These are phyloP conservation scores for Quercus tomentella DNA, from an alignment of 331 rosid species.

Conservation along the genomic window DNA sequence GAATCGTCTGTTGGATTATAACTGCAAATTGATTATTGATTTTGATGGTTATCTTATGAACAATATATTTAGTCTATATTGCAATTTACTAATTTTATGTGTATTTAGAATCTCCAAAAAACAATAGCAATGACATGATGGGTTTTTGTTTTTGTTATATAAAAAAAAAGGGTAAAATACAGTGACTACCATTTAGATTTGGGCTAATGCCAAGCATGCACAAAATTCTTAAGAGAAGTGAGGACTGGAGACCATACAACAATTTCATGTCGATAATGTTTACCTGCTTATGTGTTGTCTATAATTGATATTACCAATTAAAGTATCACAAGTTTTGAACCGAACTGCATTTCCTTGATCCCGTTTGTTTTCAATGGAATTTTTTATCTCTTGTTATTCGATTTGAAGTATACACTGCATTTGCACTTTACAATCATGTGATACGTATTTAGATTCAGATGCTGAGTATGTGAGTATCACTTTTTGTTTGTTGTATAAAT, in stretches of 20 bases:
- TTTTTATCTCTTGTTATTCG: not conserved
- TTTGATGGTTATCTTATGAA: no score
- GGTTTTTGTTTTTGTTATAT: no score
- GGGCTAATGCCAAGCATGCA: not conserved
- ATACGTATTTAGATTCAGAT: conserved; percentile 1
- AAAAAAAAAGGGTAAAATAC: no score
- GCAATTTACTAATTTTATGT: no score
- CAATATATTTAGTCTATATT: no score
- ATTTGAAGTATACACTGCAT: not conserved
- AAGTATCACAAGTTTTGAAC: not conserved
- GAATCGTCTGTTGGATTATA: no score
- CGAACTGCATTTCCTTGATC: not conserved
- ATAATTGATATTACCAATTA: not conserved
- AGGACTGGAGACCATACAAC: not conserved
- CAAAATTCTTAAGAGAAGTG: not conserved
- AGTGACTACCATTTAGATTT: no score
- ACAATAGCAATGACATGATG: no score
- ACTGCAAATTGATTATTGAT: no score
- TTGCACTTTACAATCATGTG: not conserved
- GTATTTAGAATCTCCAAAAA: no score
- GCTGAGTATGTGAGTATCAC: conserved; percentile 16
- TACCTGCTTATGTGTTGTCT: not conserved
- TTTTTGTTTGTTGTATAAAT: conserved; percentile 35
- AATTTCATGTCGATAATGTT: not conserved
- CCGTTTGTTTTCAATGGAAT: not conserved